Conservation (phyloP, 2,329 filamentous ascomycete genomes). For the Gremmenia infestans region DNA sequence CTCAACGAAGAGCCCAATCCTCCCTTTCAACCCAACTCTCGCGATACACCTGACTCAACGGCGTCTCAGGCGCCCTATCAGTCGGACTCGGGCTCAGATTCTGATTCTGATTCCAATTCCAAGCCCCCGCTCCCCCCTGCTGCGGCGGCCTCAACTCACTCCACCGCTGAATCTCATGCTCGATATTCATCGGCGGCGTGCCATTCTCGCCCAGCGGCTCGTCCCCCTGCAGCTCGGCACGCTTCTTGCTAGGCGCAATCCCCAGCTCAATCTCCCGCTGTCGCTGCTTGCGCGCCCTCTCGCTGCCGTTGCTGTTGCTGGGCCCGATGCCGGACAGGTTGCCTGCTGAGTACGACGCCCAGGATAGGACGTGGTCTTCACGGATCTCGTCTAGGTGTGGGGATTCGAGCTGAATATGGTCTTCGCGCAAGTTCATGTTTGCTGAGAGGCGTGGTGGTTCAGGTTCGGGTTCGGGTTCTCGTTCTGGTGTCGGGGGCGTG, state of each 20-base stretch:
- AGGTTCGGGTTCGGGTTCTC: background rate
- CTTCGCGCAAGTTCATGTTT: constrained; percentile 9
- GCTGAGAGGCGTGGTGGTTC: constrained; percentile 1
- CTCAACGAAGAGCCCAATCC: constrained; percentile 3
- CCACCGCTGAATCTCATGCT: background rate
- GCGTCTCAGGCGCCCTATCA: constrained; percentile 2
- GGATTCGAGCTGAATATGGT: background rate
- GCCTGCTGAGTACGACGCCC: constrained; percentile 6
- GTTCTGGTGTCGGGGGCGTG: background rate
- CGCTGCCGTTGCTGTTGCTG: background rate
- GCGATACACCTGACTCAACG: background rate
- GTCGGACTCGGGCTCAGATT: background rate
- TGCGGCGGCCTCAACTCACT: background rate
- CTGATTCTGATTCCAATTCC: background rate
- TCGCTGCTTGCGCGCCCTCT: constrained; percentile 1
- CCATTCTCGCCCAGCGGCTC: background rate
- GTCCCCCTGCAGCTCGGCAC: background rate
- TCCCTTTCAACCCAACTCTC: constrained; percentile 6
- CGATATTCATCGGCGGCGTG: background rate
- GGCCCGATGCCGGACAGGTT: constrained; percentile 8
- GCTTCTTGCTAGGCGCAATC: background rate
- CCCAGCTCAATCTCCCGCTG: constrained; percentile 11
- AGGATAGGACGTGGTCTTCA: constrained; percentile 1
- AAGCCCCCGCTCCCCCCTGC: background rate
- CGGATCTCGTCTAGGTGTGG: no score